Evolutionary conservation across 768 basidiomycete genomes (phyloP).

Genomic region (Tulasnella sp.): DNA sequence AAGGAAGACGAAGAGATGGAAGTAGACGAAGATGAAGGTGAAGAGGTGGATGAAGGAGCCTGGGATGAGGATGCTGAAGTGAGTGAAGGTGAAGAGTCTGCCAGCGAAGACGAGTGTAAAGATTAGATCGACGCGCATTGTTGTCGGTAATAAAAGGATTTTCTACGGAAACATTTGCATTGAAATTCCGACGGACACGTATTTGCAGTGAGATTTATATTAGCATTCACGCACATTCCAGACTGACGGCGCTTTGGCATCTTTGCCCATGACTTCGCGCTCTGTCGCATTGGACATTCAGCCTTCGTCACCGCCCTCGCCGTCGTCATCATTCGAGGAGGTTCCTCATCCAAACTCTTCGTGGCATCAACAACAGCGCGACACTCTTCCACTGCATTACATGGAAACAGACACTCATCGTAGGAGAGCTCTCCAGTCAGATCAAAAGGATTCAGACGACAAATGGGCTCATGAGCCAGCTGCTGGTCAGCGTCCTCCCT

Average conservation of each 20-base stretch:
- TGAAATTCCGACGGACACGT: background rate
- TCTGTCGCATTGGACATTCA: background rate
- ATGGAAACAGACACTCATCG: conserved; percentile 39
- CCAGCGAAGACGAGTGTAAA: conserved; percentile 3
- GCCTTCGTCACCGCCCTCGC: conserved; percentile 14
- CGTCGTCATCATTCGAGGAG: conserved; percentile 19
- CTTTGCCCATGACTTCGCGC: background rate
- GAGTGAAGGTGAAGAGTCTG: conserved; percentile 26
- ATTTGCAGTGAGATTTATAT: conserved; percentile 6
- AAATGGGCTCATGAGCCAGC: conserved; percentile 7
- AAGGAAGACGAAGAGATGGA: conserved; percentile 32
- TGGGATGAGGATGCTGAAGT: conserved; percentile 30
- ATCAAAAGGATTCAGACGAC: background rate
- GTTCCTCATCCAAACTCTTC: conserved; percentile 14
- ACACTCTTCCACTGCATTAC: conserved; percentile 37
- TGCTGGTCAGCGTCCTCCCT: no score
- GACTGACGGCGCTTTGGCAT: background rate
- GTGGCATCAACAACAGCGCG: conserved; percentile 6
- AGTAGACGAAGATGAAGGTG: conserved; percentile 22
- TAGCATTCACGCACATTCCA: background rate
- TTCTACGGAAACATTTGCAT: no score
- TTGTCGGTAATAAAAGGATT: no score
- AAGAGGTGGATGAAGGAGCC: conserved; percentile 32
- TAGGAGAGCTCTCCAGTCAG: conserved; percentile 29
- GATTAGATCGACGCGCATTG: no score